Evolutionary conservation across 345 rosid species (phyloP), one percentile per base, ranked within the genome.

Genomic region (Citrus glauca): DNA sequence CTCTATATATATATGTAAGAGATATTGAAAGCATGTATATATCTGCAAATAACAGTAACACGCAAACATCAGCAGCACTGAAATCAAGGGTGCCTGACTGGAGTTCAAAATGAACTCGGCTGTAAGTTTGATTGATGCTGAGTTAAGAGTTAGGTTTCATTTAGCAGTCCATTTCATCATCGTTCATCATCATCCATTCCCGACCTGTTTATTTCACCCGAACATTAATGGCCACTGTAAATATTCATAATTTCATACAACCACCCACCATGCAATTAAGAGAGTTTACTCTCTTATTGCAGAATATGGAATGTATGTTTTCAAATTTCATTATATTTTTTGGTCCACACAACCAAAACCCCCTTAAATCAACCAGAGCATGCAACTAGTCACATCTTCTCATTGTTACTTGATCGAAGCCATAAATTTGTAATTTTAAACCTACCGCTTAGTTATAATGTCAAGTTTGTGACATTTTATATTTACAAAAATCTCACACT

Each of bases 201-300:
- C 13, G 50, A 45, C 50, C 50, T 45, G 50, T 45, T 45, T 45
- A 11, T 45, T 45, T 3, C 50, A 45, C 50, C 50, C 16, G 17
- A 3, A 53, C 66, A 69, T 78, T 70, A 67, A 71, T 63, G 62
- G 63, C 2, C 9, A 38, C 63, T 19, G 25, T 78, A 27, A 71
- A 63, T 78, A 77, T 66, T 45, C 74, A 66, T 77, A 20, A 78
- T 30, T 28, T 71, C 81, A 71, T 35, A 63, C 81, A 78, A 78
- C 81, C 35, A 78, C 81, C 81, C 27, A 78, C 76, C 81, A 69
- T 71, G 71, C 81, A 78, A 62, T 71, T 71, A 71, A 78, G 62
- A 4, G 50, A 55, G 7, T 48, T 45, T 8, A 24, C 67, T 40
- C 68, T 42, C 5, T 40, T 28, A 25, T 7, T 9, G 27, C 55